Base-by-base conservation (phyloP, 2,329 filamentous ascomycete genomes). In the Coniochaeta prunicola region DNA sequence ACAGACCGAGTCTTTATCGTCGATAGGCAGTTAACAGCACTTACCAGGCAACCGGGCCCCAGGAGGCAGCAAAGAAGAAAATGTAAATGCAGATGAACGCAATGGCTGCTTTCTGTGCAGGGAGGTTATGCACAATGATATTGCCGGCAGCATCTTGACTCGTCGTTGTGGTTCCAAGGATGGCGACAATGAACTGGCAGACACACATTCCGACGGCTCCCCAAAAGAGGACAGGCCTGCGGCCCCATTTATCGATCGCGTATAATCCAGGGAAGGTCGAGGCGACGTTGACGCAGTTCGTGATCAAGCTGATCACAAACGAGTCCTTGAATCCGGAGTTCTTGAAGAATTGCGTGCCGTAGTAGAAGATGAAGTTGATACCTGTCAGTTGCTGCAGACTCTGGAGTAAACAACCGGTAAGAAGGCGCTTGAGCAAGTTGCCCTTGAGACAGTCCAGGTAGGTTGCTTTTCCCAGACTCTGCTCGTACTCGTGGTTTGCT, bases 1-100 rank as follows among this genome's bases (percentile, higher is more conserved):
- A 50, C n/a, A 8, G 26, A 42, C 21, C 4, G 21, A 45, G 17
- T 3, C 19, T 42, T 19, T 19, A 9, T 19, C 9, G 33, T 3
- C 3, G 28, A 53, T 15, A 28, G 28, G 24, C 21, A 53, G 21
- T 28, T n/a, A 15, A n/a, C 4, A 30, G 28, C 5, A 15, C 48
- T 24, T 53, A 53, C 48, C 48, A 53, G 24, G 48, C 77, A 12
- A 69, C 83, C 1, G 89, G 88, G 45, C 88, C 89, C 88, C 88
- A 92, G 57, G 88, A 91, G 21, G 79, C 80, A 57, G 88, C 88
- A 72, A 91, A 92, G 82, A 88, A 90, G 77, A 88, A 85, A 74
- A 92, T 90, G 80, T 89, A 89, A 75, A 92, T 82, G 75, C 84
- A 88, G 70, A 90, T 90, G 76, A 91, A 90, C 58, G 87, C 83